Evolutionary conservation across 306 rosid genomes (phyloP).

Genomic region (Acacia acuminata): DNA sequence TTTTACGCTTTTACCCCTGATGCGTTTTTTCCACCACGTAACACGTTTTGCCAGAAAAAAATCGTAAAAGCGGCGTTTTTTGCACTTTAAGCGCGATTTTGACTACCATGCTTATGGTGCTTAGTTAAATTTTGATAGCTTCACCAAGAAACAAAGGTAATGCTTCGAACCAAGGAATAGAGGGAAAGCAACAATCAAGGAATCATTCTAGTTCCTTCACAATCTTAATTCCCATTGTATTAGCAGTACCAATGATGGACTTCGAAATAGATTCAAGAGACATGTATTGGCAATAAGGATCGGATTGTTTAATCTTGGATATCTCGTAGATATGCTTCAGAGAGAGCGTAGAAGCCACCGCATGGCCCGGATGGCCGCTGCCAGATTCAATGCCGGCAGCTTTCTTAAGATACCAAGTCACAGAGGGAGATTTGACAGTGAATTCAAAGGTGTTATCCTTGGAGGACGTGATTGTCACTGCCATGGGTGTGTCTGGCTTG

Average conservation of each 20-base stretch:
- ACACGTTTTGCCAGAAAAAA: too few relatives aligned
- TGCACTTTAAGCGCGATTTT: too few relatives aligned
- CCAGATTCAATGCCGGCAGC: slow-evolving; percentile 78
- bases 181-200: neutral
- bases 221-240: slow-evolving; percentile 76
- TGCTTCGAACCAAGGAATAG: neutral
- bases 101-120: too few relatives aligned
- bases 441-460: slow-evolving; percentile 91
- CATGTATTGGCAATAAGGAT: slow-evolving; percentile 60
- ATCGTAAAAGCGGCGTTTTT: too few relatives aligned
- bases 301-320: slow-evolving; percentile 78
- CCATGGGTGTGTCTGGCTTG: slow-evolving; percentile 81
- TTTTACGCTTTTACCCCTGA: too few relatives aligned
- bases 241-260: slow-evolving; percentile 79
- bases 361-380: slow-evolving; percentile 74
- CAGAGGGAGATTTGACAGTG: slow-evolving; percentile 73
- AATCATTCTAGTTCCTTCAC: slow-evolving; percentile 72
- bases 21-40: too few relatives aligned
- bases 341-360: slow-evolving; percentile 60
- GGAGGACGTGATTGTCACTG: slow-evolving; percentile 80
- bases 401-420: slow-evolving; percentile 81
- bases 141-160: neutral
- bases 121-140: too few relatives aligned
- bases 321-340: slow-evolving; percentile 80
- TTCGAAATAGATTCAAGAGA: slow-evolving; percentile 74